These are phyloP conservation scores for Alternaria sp. DNA, from an alignment of 2,329 filamentous ascomycete genomes.

Conservation along the genomic window DNA sequence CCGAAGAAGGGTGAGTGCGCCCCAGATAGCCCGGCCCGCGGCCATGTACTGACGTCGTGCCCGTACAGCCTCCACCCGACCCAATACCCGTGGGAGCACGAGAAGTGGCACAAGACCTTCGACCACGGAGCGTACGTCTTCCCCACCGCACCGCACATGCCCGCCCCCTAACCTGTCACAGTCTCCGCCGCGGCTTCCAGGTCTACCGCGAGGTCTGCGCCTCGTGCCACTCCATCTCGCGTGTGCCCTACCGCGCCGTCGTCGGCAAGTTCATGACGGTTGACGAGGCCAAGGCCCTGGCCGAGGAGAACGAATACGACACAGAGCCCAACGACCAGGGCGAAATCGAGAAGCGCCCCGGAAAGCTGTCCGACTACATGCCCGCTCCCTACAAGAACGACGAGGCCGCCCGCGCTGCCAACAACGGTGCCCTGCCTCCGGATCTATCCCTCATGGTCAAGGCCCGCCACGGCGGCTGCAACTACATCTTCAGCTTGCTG, in stretches of 20 bases:
- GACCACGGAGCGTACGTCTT: slow-evolving; percentile 89
- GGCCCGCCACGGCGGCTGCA: slow-evolving; percentile 94
- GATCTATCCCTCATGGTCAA: slow-evolving; percentile 98
- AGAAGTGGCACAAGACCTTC: slow-evolving; percentile 91
- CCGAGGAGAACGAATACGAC: slow-evolving; percentile 98
- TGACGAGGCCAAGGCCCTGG: slow-evolving; percentile 95
- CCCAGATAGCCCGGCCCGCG: slow-evolving; percentile 26
- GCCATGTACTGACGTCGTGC: slow-evolving; percentile 38
- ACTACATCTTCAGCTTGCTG: slow-evolving; percentile 97
- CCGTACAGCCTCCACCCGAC: slow-evolving; percentile 81
- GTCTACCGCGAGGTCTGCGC: slow-evolving; percentile 99
- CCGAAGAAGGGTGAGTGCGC: slow-evolving; percentile 92
- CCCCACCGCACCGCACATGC: slow-evolving; percentile 2
- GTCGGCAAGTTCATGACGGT: slow-evolving; percentile 93
- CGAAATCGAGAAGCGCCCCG: slow-evolving; percentile 96
- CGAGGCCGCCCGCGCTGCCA: slow-evolving; percentile 95
- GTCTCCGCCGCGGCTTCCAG: slow-evolving; percentile 98
- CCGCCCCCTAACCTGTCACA: slow-evolving; percentile 46
- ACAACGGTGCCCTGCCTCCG: slow-evolving; percentile 96
- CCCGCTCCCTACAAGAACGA: slow-evolving; percentile 98
- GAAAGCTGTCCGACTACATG: slow-evolving; percentile 98
- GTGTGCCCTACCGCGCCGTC: slow-evolving; percentile 90
- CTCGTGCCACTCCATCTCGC: slow-evolving; percentile 93
- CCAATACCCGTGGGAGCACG: slow-evolving; percentile 94
- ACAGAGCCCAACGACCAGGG: slow-evolving; percentile 97